These are phyloP conservation scores for Monilinia aucupariae DNA, from an alignment of 2,329 filamentous ascomycete species.

Conservation along the genomic window DNA sequence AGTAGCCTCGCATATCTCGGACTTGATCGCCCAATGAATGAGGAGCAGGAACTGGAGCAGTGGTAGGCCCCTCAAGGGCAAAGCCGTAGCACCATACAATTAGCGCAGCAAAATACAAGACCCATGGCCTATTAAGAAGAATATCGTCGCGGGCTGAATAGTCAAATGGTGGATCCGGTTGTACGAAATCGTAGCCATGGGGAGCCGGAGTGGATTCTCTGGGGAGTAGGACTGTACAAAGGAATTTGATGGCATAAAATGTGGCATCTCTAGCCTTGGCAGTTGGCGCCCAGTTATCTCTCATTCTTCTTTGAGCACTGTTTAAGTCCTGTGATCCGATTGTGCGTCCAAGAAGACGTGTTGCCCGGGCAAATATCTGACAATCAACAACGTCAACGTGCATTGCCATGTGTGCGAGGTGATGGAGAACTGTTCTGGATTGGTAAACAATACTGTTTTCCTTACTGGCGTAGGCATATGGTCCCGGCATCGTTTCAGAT, in stretches of 20 bases:
- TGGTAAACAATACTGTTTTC: constrained; percentile 70
- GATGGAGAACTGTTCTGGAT: constrained; percentile 81
- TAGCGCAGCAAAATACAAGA: constrained; percentile 85
- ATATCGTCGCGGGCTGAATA: constrained; percentile 87
- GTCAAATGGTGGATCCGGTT: constrained; percentile 39
- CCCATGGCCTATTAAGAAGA: constrained; percentile 87
- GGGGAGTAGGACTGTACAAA: constrained; percentile 75
- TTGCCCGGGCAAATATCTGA: constrained; percentile 89
- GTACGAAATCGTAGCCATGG: constrained; percentile 21
- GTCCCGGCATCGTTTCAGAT: constrained; percentile 47
- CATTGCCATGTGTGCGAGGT: constrained; percentile 95
- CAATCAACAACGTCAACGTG: constrained; percentile 97
- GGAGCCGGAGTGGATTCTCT: constrained; percentile 40
- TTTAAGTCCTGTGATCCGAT: constrained; percentile 79
- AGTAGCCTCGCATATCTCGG: constrained; percentile 72
- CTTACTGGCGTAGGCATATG: constrained; percentile 52
- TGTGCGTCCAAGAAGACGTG: constrained; percentile 74
- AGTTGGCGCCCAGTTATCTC: constrained; percentile 80
- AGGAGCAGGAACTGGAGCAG: constrained; percentile 40
- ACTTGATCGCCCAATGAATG: constrained; percentile 60
- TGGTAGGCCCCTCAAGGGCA: constrained; percentile 75
- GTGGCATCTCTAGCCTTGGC: constrained; percentile 85
- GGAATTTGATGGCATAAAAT: constrained; percentile 85
- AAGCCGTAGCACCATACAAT: constrained; percentile 96
- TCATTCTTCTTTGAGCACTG: constrained; percentile 76